A percentile compares a stretch with the other conserved stretches of the same genome.
phyloP scores from a whole-genome alignment of 164 flowering plant species.

The Taxillus chinensis region DNA sequence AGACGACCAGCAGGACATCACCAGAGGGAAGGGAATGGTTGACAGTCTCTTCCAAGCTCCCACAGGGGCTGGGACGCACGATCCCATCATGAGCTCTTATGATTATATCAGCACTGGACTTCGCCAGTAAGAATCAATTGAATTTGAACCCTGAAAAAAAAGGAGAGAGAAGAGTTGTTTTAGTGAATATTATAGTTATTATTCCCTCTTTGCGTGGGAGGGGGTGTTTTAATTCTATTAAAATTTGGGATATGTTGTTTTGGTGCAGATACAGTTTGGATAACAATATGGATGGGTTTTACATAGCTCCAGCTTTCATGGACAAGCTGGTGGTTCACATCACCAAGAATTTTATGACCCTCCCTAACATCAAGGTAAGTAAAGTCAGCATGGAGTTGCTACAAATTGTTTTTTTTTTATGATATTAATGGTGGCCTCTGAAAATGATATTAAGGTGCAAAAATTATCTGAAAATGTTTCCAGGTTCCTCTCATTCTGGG shows the following conservation, averaged over 20 bases:
- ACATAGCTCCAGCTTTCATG: slow-evolving; percentile 63
- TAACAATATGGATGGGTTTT: slow-evolving; percentile 44
- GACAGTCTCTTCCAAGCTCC: slow-evolving; percentile 61
- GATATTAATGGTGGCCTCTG: neutral
- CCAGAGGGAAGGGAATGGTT: slow-evolving; percentile 54
- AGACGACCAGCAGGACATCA: slow-evolving; percentile 61
- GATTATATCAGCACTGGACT: slow-evolving; percentile 47
- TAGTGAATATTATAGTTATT: too few relatives aligned
- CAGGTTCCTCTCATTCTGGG: slow-evolving; percentile 56
- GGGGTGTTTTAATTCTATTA: too few relatives aligned
- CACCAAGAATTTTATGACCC: slow-evolving; percentile 45
- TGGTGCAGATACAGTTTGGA: slow-evolving; percentile 32
- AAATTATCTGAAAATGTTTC: neutral
- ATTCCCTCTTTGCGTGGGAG: neutral
- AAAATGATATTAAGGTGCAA: neutral
- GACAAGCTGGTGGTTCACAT: slow-evolving; percentile 57
- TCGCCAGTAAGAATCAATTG: slow-evolving; percentile 26
- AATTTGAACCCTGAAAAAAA: too few relatives aligned
- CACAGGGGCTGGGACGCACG: slow-evolving; percentile 34
- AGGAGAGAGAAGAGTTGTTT: too few relatives aligned
- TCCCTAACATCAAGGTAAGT: slow-evolving; percentile 51
- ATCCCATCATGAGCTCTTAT: slow-evolving; percentile 42
- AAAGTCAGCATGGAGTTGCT: neutral
- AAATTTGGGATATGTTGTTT: neutral
- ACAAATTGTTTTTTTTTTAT: neutral